These are phyloP conservation scores for Mayamaea pseudoterrestris DNA, from an alignment of 108 stramenopile species.

Conservation along the genomic window DNA sequence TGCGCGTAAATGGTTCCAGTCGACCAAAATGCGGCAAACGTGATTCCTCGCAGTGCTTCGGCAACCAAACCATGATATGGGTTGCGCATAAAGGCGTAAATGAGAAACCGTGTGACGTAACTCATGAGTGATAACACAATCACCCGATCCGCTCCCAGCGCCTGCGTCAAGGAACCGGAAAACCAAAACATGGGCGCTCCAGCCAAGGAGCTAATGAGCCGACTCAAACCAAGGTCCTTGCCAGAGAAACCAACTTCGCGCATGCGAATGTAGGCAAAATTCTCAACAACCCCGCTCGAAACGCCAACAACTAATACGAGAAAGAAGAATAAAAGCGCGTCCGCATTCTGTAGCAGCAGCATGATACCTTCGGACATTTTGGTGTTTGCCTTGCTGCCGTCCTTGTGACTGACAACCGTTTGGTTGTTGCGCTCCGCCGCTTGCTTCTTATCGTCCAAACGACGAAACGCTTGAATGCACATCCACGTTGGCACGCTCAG, in stretches of 20 bases:
- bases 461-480: slow-evolving; percentile 50
- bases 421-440: background rate
- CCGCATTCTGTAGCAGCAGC: slow-evolving; percentile 65
- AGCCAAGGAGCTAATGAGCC: slow-evolving; percentile 76
- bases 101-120: slow-evolving; percentile 78
- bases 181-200: slow-evolving; percentile 92
- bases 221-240: slow-evolving; percentile 76
- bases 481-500: slow-evolving; percentile 60
- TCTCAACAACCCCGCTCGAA: slow-evolving; percentile 88
- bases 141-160: slow-evolving; percentile 75
- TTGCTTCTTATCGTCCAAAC: slow-evolving; percentile 20
- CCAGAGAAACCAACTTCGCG: slow-evolving; percentile 84
- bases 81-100: slow-evolving; percentile 78
- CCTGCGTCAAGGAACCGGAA: slow-evolving; percentile 33
- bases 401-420: background rate
- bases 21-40: slow-evolving; percentile 91
- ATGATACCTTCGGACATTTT: slow-evolving; percentile 55
- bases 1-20: slow-evolving; percentile 87
- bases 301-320: slow-evolving; percentile 80
- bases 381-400: slow-evolving; percentile 13
- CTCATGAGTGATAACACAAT: slow-evolving; percentile 64
- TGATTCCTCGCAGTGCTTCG: slow-evolving; percentile 83
- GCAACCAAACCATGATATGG: slow-evolving; percentile 87
- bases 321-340: slow-evolving; percentile 83
- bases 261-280: slow-evolving; percentile 93